These are phyloP conservation scores for Brasilioporus rufonigricans DNA, from an alignment of 768 basidiomycete genomes.

Conservation along the genomic window DNA sequence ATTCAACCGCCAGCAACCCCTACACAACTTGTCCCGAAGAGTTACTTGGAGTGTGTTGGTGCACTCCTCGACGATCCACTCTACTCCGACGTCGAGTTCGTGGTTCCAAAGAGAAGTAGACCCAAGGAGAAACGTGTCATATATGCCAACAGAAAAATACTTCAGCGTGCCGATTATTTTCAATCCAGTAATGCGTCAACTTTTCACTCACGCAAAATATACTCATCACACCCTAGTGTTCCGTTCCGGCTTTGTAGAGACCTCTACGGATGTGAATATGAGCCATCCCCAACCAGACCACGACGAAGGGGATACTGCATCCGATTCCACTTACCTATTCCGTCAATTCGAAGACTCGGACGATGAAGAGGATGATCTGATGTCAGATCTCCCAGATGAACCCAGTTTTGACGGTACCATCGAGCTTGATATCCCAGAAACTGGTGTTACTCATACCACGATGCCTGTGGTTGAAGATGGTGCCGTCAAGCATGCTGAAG, in stretches of 20 bases:
- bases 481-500: slow-evolving; percentile 2
- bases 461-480: slow-evolving; percentile 6
- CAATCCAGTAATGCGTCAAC: slow-evolving; percentile 50
- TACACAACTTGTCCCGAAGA: slow-evolving; percentile 59
- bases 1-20: slow-evolving; percentile 42
- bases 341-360: slow-evolving; percentile 50
- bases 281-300: slow-evolving; percentile 17
- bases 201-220: neutral
- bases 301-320: slow-evolving; percentile 45
- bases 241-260: slow-evolving; percentile 66
- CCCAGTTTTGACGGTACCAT: slow-evolving; percentile 28
- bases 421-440: slow-evolving; percentile 23
- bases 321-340: slow-evolving; percentile 43
- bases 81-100: slow-evolving; percentile 83
- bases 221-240: slow-evolving; percentile 54
- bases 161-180: slow-evolving; percentile 77
- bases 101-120: slow-evolving; percentile 52
- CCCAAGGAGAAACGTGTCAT: slow-evolving; percentile 44
- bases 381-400: slow-evolving; percentile 32
- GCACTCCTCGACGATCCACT: slow-evolving; percentile 73
- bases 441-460: neutral
- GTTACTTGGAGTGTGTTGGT: slow-evolving; percentile 70
- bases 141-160: slow-evolving; percentile 65
- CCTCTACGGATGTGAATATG: slow-evolving; percentile 35
- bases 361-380: slow-evolving; percentile 49